A percentile compares a stretch with the other conserved stretches of the same genome.
These are phyloP conservation scores for Mariannaea elegans DNA, from an alignment of 2,329 filamentous ascomycete genomes.

Conservation along the genomic window DNA sequence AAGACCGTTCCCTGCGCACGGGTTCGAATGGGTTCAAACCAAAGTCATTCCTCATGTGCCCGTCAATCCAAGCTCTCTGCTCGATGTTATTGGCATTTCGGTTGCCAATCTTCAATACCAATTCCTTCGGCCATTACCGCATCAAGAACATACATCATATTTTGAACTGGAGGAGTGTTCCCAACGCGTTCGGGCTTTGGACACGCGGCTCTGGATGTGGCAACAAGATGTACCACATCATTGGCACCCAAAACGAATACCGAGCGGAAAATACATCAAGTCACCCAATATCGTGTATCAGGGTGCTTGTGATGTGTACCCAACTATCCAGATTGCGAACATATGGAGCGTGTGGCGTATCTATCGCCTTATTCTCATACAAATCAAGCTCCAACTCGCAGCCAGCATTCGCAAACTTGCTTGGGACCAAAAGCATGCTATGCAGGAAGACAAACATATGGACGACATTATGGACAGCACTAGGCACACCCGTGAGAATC, in stretches of 20 bases:
- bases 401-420: not conserved
- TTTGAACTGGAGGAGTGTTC: not conserved
- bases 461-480: no score
- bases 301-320: constrained; percentile 7
- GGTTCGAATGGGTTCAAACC: not conserved
- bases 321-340: constrained; percentile 26
- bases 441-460: no score
- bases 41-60: constrained; percentile 16
- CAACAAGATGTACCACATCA: not conserved
- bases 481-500: not conserved
- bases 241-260: constrained; percentile 11
- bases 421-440: no score
- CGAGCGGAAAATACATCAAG: accelerated
- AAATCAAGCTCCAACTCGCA: not conserved
- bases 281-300: not conserved
- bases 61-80: constrained; percentile 18
- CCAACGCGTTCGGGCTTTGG: not conserved
- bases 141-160: not conserved
- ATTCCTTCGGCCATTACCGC: not conserved
- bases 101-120: not conserved
- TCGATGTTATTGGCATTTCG: constrained; percentile 20
- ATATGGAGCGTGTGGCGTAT: constrained; percentile 32
- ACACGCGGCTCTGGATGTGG: constrained; percentile 13
- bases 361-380: constrained; percentile 7
- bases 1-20: not conserved